A percentile compares a stretch with the other conserved stretches of the same genome.
Evolutionary conservation across 495 filamentous ascomycete species (phyloP).

Genomic region (Penicillium arizonense): DNA sequence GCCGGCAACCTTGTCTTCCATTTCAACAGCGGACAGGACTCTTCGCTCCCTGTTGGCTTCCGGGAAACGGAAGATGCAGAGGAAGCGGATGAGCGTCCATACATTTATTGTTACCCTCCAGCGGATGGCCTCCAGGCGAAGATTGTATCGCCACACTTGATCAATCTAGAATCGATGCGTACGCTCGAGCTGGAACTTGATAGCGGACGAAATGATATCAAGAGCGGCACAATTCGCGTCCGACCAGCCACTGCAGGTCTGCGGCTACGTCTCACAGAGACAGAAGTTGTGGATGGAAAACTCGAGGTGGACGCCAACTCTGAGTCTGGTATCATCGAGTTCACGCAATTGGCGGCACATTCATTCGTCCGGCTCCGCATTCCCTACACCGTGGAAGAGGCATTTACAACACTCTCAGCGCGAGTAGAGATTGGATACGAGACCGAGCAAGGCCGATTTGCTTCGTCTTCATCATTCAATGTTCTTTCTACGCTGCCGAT

Average conservation of each 20-base stretch:
- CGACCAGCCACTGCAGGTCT: conserved; percentile 84
- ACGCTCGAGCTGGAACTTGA: conserved; percentile 70
- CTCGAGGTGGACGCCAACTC: conserved; percentile 53
- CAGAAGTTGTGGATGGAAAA: conserved; percentile 55
- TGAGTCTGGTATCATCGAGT: conserved; percentile 65
- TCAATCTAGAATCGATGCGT: conserved; percentile 75
- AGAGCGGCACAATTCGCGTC: conserved; percentile 65
- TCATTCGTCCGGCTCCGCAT: conserved; percentile 59
- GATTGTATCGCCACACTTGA: conserved; percentile 40
- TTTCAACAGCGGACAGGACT: conserved; percentile 30
- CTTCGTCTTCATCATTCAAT: conserved; percentile 59
- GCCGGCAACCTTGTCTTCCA: conserved; percentile 67
- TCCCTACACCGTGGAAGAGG: conserved; percentile 83
- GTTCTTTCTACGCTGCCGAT: conserved; percentile 75
- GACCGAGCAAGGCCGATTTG: conserved; percentile 70
- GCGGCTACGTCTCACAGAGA: conserved; percentile 73
- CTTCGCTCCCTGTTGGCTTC: conserved; percentile 35
- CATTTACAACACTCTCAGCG: conserved; percentile 67
- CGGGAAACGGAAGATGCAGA: conserved; percentile 40
- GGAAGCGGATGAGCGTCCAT: conserved; percentile 35
- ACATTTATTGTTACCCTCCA: conserved; percentile 52
- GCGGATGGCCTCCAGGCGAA: conserved; percentile 48
- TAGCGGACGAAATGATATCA: conserved; percentile 76
- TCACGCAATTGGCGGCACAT: conserved; percentile 51
- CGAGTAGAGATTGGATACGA: conserved; percentile 76